Conservation (phyloP, 495 filamentous ascomycete species). For the Penicillium psychrofluorescens region DNA sequence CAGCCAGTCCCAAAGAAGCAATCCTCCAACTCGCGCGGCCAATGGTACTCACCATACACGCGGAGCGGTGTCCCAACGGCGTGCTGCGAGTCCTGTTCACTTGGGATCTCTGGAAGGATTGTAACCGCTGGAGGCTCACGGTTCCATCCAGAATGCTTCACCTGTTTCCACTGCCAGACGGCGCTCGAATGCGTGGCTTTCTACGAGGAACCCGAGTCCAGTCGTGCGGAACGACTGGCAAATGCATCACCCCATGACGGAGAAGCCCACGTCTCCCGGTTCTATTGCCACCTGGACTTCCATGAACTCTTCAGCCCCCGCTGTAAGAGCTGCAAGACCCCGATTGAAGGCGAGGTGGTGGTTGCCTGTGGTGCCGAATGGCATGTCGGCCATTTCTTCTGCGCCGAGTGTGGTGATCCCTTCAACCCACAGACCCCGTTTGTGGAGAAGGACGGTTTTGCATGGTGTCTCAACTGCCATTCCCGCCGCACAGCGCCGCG, state of each 20-base stretch:
- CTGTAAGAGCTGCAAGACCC: constrained; percentile 94
- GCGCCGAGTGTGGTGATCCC: constrained; percentile 96
- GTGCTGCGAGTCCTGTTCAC: constrained; percentile 73
- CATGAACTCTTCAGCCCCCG: constrained; percentile 89
- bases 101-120: constrained; percentile 82
- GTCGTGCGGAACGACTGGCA: constrained; percentile 61
- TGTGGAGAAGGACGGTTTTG: constrained; percentile 98
- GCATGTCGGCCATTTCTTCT: constrained; percentile 99
- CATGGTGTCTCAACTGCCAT: constrained; percentile 93
- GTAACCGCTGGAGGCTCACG: constrained; percentile 73
- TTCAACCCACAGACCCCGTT: constrained; percentile 78
- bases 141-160: constrained; percentile 92
- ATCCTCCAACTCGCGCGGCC: constrained; percentile 17
- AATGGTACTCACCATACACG: constrained; percentile 33
- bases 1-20: constrained; percentile 15
- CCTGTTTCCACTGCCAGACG: constrained; percentile 81
- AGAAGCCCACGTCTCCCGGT: constrained; percentile 58
- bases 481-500: constrained; percentile 82
- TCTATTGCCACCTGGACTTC: constrained; percentile 98
- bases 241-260: constrained; percentile 40
- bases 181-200: constrained; percentile 91
- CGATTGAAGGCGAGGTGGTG: constrained; percentile 94
- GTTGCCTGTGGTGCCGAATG: constrained; percentile 90
- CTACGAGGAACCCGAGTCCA: constrained; percentile 76
- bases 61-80: constrained; percentile 61